Base-by-base conservation (phyloP, 257 asterid genomes). In the Solanum habrochaites region DNA sequence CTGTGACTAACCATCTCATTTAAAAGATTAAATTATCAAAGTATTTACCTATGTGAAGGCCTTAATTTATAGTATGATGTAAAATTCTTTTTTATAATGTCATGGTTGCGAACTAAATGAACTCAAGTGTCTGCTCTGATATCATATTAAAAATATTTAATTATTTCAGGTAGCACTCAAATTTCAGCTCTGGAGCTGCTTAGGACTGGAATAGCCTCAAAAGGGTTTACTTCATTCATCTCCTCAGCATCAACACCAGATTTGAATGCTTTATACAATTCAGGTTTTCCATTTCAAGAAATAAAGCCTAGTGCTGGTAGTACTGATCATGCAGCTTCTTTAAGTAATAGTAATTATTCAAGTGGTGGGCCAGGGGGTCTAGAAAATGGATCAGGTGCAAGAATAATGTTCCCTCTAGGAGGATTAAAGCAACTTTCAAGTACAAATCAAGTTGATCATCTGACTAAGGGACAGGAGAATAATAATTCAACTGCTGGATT, bases 201-300 rank as follows among this genome's bases (percentile, higher is more conserved):
- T 7, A 91, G 93, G 85, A 90, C 88, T 64, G 93, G 92, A 87
- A 82, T 87, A 69, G 90, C 90, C 7, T 85, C 90, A 11, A 86
- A 90, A 81, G 93, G 93, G 27, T 82, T 89, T 42, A 56, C 85
- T 64, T 87, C 91, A 8, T 88, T 90, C 60, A 75, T 90, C 70
- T 86, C 91, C 18, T 67, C 89, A 5, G 88, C 91, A 58, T 40
- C 72, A 4, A 56, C 87, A 4, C 67, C 87, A 3, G 92, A 88
- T 49, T 85, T 25, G 37, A 90, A 88, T 60, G 78, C 87, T 39
- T 40, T 90, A 40, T 91, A 91, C 73, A 88, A 83, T 16, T 64
- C 95, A 27, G 91, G 92, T n/a, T 93, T 94, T 66, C 88, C 90
- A 1, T 93, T 94, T 69, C 97, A 93, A 87, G 98, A 95, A 39